Base-by-base conservation (phyloP, 306 rosid species). In the Psophocarpus tetragonolobus region DNA sequence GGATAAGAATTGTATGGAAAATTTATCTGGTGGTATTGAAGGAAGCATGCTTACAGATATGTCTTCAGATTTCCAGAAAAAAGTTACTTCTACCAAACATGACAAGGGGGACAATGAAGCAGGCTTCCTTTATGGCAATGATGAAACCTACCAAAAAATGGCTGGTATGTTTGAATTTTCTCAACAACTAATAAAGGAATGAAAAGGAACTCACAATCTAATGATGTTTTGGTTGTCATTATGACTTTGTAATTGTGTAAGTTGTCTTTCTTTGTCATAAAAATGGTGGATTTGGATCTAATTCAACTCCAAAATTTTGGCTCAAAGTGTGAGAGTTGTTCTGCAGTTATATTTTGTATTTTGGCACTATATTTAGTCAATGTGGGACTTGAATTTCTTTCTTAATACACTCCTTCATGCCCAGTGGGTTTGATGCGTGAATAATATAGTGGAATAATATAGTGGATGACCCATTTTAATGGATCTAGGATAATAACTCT, bases 51-150 rank as follows among this genome's bases (percentile, higher is more conserved):
- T 61, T 32, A 76, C 78, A 73, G 91, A 89, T 76, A 77, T 81
- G 30, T 70, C 88, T 53, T 84, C 94, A 42, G 97, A 94, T 92
- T 94, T 94, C 80, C 98, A 94, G 90, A 94, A 94, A 73, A 94
- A 94, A 85, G 63, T 91, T 78, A 94, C 97, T 71, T 85, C 89
- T 27, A 77, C 87, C 56, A 88, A 92, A 74, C 90, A 89, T 64
- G 90, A 89, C 79, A 73, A 84, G 80, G 85, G 89, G 70, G 85
- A 74, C 11, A 83, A 45, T 21, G 80, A 76, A 21, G 68, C 30
- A 26, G 78, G 71, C 83, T 79, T 78, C 75, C 76, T 81, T 83
- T 84, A 65, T 61, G 84, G 91, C 69, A 83, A 83, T 76, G 82
- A 84, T n/a, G 89, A 86, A 77, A 84, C 88, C 73, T 87, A 84